Evolutionary conservation across 192 early-diverging fungal species (phyloP).

Genomic region (Mortierella antarctica): DNA sequence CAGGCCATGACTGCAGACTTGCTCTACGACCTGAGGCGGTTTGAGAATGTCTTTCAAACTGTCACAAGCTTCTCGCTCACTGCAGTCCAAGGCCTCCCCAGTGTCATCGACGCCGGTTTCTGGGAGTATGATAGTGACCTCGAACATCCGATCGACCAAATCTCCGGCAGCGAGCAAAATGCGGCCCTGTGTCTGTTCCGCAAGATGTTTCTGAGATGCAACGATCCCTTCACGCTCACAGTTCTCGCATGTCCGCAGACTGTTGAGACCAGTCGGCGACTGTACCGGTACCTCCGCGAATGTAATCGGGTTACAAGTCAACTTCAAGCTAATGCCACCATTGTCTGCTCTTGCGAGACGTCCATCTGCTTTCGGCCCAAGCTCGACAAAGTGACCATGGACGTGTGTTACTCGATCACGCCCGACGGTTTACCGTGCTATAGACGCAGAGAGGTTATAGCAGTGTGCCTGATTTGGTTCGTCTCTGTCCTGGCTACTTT

Average conservation of each 20-base stretch:
- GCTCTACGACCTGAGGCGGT: background rate
- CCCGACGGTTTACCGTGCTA: constrained; percentile 4
- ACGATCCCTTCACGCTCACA: constrained; percentile 9
- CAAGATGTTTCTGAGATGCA: constrained; percentile 3
- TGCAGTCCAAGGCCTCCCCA: background rate
- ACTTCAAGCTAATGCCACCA: background rate
- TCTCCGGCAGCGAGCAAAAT: constrained; percentile 11
- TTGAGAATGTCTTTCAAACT: constrained; percentile 6
- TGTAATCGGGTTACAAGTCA: background rate
- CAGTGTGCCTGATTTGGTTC: constrained; percentile 10
- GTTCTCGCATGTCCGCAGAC: constrained; percentile 6
- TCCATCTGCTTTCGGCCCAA: constrained; percentile 5
- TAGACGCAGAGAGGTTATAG: constrained; percentile 1
- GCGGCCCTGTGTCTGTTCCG: constrained; percentile 15
- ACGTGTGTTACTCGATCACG: constrained; percentile 6
- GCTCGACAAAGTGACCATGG: background rate
- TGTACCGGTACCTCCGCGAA: constrained; percentile 14
- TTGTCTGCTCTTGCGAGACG: constrained; percentile 8
- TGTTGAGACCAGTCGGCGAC: constrained; percentile 1
- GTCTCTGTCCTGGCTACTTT: constrained; percentile 14
- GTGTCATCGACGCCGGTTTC: constrained; percentile 13
- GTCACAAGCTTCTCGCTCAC: constrained; percentile 9
- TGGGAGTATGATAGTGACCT: constrained; percentile 11
- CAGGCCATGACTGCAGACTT: constrained; percentile 6
- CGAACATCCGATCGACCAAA: constrained; percentile 14